Conservation (phyloP, 176 grass and related monocot genomes). For the Eremochloa ophiuroides region DNA sequence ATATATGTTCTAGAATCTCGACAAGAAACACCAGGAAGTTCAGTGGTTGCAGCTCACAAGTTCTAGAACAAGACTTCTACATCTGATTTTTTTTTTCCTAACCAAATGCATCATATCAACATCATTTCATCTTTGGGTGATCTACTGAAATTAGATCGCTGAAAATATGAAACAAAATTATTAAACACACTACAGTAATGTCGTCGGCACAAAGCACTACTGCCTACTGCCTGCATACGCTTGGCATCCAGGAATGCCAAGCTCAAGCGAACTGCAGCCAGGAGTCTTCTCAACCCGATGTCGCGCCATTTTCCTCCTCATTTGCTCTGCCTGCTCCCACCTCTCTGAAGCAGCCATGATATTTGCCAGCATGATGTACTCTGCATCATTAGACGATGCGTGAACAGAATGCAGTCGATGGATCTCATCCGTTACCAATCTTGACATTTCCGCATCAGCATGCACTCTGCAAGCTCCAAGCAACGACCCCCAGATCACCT, state of each 20-base stretch:
- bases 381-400: constrained; percentile 34
- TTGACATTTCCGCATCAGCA: constrained; percentile 29
- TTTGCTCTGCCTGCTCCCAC: constrained; percentile 56
- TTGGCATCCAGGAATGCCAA: constrained; percentile 27
- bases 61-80: neutral
- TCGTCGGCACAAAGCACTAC: neutral
- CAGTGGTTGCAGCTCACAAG: neutral
- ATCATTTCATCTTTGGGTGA: neutral
- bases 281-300: constrained; percentile 54
- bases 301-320: constrained; percentile 51
- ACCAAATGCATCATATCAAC: neutral
- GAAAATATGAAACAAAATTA: neutral
- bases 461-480: constrained; percentile 64
- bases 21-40: neutral
- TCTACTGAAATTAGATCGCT: neutral
- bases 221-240: neutral
- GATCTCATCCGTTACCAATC: constrained; percentile 33
- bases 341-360: constrained; percentile 60
- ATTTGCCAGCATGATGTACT: constrained; percentile 52
- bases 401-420: constrained; percentile 19
- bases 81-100: neutral
- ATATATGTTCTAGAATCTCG: neutral
- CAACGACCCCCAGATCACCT: constrained; percentile 65
- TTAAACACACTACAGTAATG: neutral
- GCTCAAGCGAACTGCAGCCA: constrained; percentile 56